Evolutionary conservation across 1,284 basidiomycete genomes (phyloP), one percentile per base, ranked within the genome.

Genomic region (Sporisorium iseilematis-ciliati): DNA sequence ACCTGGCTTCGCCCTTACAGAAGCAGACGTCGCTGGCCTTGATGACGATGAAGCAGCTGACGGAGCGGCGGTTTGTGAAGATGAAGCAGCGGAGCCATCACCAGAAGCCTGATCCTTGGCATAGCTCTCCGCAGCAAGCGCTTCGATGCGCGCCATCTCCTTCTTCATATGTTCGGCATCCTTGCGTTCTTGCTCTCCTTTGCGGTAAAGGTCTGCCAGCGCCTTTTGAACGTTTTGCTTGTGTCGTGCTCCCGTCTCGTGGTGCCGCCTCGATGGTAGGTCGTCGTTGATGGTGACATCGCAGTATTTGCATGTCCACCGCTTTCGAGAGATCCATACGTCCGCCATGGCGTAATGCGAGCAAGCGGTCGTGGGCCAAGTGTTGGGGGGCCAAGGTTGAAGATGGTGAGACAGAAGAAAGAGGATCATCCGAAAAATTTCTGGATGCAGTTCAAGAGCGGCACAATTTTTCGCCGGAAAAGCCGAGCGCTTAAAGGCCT

Each of bases 201-300:
- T 88, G 87, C 96, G 96, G 89, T 99, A 99, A 31, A 98, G 89
- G 45, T 92, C 90, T 45, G 93, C 89, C 57, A 99, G 92, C 86
- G 92, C 96, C 10, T 95, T 89, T 83, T 97, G 95, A 70, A 93
- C 91, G 85, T 93, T 97, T 52, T 94, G 94, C 85, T 97, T 93
- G 87, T 99, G 97, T 51, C 93, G 90, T 54, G 96, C 87, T 48
- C 97, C 97, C 72, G 90, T 92, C 86, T 99, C 97, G 85, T 99
- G 97, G 68, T 95, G 94, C 71, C 90, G 88, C 57, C 93, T 90
- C 2, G 96, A 98, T 83, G 89, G 84, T 7, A 76, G 52, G 50
- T 81, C 81, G 61, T 75, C 57, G 57, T 80, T 71, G 52, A 85
- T 83, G 14, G 83, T 85, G 14, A 85, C 67, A 57, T 85, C 66